A percentile compares a stretch with the other conserved stretches of the same genome.
Conservation (phyloP, 164 flowering plant genomes). For the Cinnamomum micranthum region DNA sequence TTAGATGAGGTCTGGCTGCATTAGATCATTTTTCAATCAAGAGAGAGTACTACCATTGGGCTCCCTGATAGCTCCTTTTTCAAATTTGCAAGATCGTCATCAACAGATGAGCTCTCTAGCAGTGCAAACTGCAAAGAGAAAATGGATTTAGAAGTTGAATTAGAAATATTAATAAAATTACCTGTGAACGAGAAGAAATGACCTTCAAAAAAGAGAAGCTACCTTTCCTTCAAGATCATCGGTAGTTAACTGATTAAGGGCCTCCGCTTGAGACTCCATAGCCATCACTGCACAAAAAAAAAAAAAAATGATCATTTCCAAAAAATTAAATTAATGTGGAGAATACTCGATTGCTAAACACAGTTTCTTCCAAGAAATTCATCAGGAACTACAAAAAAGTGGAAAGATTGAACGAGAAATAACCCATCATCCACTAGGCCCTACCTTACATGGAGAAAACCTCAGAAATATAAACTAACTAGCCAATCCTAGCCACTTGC, state of each 20-base stretch:
- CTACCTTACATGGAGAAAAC: too few relatives aligned
- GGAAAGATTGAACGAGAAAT: too few relatives aligned
- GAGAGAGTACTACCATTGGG: conserved; percentile 43
- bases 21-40: too few relatives aligned
- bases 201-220: not conserved
- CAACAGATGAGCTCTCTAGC: conserved; percentile 87
- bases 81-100: conserved; percentile 78
- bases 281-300: conserved; percentile 54
- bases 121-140: conserved; percentile 66
- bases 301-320: not conserved
- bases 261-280: conserved; percentile 97
- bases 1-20: too few relatives aligned
- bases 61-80: conserved; percentile 80
- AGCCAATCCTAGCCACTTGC: too few relatives aligned
- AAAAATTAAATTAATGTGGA: not conserved
- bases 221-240: conserved; percentile 99
- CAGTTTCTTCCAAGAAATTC: too few relatives aligned
- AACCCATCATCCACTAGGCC: too few relatives aligned
- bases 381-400: too few relatives aligned
- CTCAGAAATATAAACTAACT: too few relatives aligned
- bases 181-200: too few relatives aligned
- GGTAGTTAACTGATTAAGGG: conserved; percentile 70
- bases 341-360: too few relatives aligned
- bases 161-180: too few relatives aligned
- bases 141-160: not conserved